Base-by-base conservation (phyloP, 257 asterid species). In the Nicotiana tomentosiformis region DNA sequence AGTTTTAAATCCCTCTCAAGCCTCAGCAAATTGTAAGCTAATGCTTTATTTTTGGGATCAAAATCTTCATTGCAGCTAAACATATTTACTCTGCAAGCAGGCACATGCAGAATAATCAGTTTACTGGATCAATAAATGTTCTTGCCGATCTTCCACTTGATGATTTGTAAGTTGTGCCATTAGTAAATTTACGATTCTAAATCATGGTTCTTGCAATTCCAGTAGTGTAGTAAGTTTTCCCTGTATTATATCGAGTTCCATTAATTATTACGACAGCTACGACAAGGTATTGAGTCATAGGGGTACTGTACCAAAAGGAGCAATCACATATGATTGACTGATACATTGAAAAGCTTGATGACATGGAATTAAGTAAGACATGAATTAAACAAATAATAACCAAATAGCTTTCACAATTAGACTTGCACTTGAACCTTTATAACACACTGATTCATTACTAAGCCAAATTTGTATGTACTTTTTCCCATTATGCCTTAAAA, bases 81-180 rank as follows among this genome's bases (percentile, higher is more conserved):
- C 66, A 78, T 70, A 82, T 85, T 83, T 66, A 81, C 81, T 77
- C 77, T 39, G 61, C 66, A 53, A 69, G 65, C 84, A 92, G 96
- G 89, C 81, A 86, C 82, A 87, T 92, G 83, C 91, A 92, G 87
- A 88, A 90, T 64, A 92, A 90, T 85, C 90, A 89, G 81, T 87
- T 92, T 74, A 89, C 89, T 5, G 96, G 96, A 20, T 77, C 90
- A 30, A 86, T 92, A 70, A 83, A 90, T 81, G 91, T 86, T 83
- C 93, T 92, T 43, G 87, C 90, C 5, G 77, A 87, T 84, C 93
- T 92, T 79, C 92, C 90, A 2, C 92, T 92, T 39, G 84, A 87
- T 26, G 84, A 87, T 82, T 82, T 92, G 96, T 92, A 85, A 92
- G 96, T 88, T 81, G 43, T 26, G 23, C 58, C 16, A 32, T 35